Evolutionary conservation across 2,329 filamentous ascomycete genomes (phyloP).

Genomic region (Cordyceps farinosa): DNA sequence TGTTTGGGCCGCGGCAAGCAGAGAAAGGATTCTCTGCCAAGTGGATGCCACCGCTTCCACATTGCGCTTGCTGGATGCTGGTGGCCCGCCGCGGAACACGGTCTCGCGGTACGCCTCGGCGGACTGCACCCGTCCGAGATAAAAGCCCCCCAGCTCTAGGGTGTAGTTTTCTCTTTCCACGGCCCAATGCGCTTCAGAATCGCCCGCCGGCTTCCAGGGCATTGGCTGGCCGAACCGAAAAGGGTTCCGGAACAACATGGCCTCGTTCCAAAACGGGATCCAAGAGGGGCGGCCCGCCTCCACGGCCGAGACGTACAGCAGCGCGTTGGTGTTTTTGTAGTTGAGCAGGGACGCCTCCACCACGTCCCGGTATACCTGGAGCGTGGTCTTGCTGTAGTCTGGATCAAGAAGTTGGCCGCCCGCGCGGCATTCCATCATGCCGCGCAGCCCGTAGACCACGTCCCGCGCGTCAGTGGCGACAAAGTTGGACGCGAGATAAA

Average conservation of each 20-base stretch:
- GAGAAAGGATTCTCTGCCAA: background rate
- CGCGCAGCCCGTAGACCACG: conserved; percentile 24
- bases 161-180: conserved; percentile 21
- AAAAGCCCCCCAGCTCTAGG: conserved; percentile 11
- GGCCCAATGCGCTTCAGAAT: conserved; percentile 23
- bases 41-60: background rate
- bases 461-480: conserved; percentile 20
- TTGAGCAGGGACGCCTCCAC: conserved; percentile 27
- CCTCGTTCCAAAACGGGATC: conserved; percentile 24
- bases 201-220: conserved; percentile 20
- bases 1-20: background rate
- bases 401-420: conserved; percentile 19
- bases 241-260: conserved; percentile 29
- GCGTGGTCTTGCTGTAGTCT: conserved; percentile 23
- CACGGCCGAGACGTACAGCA: conserved; percentile 23
- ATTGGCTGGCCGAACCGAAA: conserved; percentile 27
- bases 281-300: conserved; percentile 21
- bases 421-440: conserved; percentile 22
- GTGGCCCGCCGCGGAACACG: background rate
- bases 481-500: conserved; percentile 25
- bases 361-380: conserved; percentile 25
- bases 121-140: conserved; percentile 1
- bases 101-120: conserved; percentile 11
- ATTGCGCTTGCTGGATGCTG: background rate
- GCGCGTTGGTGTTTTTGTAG: conserved; percentile 25